These are phyloP conservation scores for Dictyostelium citrinum DNA, from an alignment of 78 protist species.

Conservation along the genomic window DNA sequence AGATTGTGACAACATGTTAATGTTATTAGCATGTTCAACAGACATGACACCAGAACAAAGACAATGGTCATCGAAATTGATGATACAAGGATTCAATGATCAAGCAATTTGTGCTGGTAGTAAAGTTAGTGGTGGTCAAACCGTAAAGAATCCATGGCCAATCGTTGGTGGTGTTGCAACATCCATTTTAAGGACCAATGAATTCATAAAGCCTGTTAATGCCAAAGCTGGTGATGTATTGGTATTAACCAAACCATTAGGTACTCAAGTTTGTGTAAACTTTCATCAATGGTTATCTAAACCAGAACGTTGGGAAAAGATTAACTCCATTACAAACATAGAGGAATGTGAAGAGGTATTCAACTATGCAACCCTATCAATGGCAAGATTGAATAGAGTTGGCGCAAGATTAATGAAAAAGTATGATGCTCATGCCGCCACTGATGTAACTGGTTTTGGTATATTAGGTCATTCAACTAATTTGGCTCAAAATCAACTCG, in stretches of 20 bases:
- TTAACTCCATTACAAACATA: neutral
- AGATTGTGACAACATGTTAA: conserved; percentile 90
- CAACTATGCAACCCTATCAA: conserved; percentile 54
- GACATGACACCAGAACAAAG: conserved; percentile 82
- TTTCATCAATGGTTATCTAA: conserved; percentile 85
- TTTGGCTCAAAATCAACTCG: conserved; percentile 76
- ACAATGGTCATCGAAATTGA: conserved; percentile 16
- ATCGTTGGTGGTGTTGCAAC: conserved; percentile 95
- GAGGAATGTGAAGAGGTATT: conserved; percentile 58
- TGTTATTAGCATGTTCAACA: conserved; percentile 87
- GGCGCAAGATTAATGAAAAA: conserved; percentile 87
- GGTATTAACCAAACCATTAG: conserved; percentile 95
- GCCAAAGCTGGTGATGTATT: conserved; percentile 88
- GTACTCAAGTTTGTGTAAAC: conserved; percentile 93
- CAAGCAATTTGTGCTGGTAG: conserved; percentile 71
- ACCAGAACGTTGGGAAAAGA: conserved; percentile 30
- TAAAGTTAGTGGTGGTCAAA: conserved; percentile 92
- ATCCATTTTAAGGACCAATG: conserved; percentile 58
- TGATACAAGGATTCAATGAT: conserved; percentile 88
- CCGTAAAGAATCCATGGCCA: conserved; percentile 84
- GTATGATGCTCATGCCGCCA: conserved; percentile 88
- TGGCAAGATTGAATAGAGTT: conserved; percentile 81
- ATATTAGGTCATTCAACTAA: conserved; percentile 87
- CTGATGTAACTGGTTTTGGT: conserved; percentile 96
- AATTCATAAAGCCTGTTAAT: conserved; percentile 80